Evolutionary conservation across 2,329 filamentous ascomycete species (phyloP).

Genomic region (Penicillium janthinellum): DNA sequence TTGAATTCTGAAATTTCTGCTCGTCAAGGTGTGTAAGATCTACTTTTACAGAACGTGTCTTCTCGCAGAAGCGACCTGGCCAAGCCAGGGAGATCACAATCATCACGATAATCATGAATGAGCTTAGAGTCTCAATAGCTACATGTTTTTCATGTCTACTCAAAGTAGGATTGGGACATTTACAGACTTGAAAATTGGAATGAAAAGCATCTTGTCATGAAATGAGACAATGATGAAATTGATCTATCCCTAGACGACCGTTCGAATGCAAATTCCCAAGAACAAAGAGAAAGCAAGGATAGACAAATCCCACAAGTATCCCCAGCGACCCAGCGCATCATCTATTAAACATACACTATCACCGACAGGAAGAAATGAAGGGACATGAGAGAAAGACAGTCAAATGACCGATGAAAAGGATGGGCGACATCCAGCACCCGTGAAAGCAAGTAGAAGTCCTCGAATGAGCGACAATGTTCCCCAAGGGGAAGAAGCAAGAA

Average conservation of each 20-base stretch:
- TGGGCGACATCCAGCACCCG: constrained; percentile 5
- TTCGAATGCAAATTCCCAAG: constrained; percentile 3
- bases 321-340: constrained; percentile 21
- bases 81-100: too few relatives aligned
- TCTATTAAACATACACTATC: constrained; percentile 17
- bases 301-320: background rate
- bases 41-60: too few relatives aligned
- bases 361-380: background rate
- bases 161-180: too few relatives aligned
- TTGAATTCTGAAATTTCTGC: background rate
- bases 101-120: too few relatives aligned
- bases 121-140: too few relatives aligned
- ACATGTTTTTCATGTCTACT: too few relatives aligned
- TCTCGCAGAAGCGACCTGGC: too few relatives aligned
- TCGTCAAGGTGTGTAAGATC: too few relatives aligned
- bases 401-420: constrained; percentile 16
- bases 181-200: background rate
- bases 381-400: constrained; percentile 7
- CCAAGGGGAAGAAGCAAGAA: background rate
- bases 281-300: background rate
- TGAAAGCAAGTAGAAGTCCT: background rate
- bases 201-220: background rate
- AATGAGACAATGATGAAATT: constrained; percentile 7
- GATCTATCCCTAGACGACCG: constrained; percentile 10
- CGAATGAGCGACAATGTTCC: background rate